Evolutionary conservation across 768 basidiomycete genomes (phyloP).

Genomic region (Lentinula sp.): DNA sequence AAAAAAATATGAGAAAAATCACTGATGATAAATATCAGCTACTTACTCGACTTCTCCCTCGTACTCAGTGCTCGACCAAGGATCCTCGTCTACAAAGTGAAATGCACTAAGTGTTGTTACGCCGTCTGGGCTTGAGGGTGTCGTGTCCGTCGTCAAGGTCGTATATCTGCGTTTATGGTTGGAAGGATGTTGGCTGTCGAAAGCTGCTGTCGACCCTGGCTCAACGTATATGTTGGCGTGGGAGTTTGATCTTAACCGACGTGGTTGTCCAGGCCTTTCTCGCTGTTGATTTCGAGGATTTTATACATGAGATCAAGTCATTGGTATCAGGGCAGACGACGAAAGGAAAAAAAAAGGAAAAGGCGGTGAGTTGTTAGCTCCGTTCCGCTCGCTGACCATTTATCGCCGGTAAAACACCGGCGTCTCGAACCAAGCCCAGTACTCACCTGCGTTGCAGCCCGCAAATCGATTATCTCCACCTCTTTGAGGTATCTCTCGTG

Average conservation of each 20-base stretch:
- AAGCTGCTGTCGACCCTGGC: slow-evolving; percentile 1
- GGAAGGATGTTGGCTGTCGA: neutral
- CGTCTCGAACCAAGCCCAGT: neutral
- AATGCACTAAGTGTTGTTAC: neutral
- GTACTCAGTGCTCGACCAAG: slow-evolving; percentile 24
- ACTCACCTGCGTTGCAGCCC: neutral
- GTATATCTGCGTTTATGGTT: neutral
- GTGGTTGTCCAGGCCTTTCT: neutral
- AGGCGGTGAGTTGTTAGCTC: neutral
- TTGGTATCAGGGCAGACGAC: neutral
- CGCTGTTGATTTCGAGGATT: neutral
- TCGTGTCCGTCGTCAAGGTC: slow-evolving; percentile 5
- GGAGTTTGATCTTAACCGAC: neutral
- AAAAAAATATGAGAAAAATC: neutral
- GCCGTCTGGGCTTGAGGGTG: neutral
- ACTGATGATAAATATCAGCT: neutral
- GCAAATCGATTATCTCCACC: neutral
- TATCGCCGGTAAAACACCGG: neutral
- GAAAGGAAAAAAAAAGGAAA: neutral
- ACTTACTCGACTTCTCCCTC: neutral
- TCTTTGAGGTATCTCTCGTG: neutral
- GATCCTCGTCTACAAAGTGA: slow-evolving; percentile 20
- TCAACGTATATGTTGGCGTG: neutral
- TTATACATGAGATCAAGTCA: neutral
- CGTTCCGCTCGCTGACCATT: neutral